A percentile compares a stretch with the other conserved stretches of the same genome.
Evolutionary conservation across 345 rosid species (phyloP).

Genomic region (Carallia pectinifolia): DNA sequence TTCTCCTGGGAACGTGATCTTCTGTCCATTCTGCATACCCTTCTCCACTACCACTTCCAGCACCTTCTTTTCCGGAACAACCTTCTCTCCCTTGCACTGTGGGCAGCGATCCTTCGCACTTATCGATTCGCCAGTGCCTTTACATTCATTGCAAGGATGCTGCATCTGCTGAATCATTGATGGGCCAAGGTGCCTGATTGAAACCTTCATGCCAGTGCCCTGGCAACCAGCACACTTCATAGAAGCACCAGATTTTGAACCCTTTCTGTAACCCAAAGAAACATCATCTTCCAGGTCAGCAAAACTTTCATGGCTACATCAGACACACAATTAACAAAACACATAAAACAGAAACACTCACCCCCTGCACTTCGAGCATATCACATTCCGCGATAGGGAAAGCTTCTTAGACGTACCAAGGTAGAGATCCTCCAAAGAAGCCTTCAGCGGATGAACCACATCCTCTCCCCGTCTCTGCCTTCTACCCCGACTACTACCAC

Average conservation of each 20-base stretch:
- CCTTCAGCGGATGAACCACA: constrained; percentile 76
- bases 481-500: constrained; percentile 67
- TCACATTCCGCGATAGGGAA: constrained; percentile 70
- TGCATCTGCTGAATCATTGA: constrained; percentile 97
- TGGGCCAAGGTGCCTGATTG: constrained; percentile 85
- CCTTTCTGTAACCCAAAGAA: constrained; percentile 47
- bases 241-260: constrained; percentile 87
- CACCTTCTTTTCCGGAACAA: constrained; percentile 77
- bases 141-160: constrained; percentile 83
- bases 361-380: constrained; percentile 87
- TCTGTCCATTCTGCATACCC: constrained; percentile 92
- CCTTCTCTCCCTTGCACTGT: constrained; percentile 85
- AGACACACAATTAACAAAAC: background rate
- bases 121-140: constrained; percentile 84
- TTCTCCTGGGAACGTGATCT: constrained; percentile 85
- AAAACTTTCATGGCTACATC: background rate
- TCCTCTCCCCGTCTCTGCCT: constrained; percentile 94
- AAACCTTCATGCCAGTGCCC: constrained; percentile 89
- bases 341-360: constrained; percentile 22
- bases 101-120: constrained; percentile 73
- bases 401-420: constrained; percentile 80
- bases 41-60: constrained; percentile 80
- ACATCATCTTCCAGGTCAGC: background rate
- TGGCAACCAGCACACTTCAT: constrained; percentile 71
- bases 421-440: constrained; percentile 73